These are phyloP conservation scores for Backusella tarrabulga DNA, from an alignment of 192 early-diverging fungal species.

Conservation along the genomic window DNA sequence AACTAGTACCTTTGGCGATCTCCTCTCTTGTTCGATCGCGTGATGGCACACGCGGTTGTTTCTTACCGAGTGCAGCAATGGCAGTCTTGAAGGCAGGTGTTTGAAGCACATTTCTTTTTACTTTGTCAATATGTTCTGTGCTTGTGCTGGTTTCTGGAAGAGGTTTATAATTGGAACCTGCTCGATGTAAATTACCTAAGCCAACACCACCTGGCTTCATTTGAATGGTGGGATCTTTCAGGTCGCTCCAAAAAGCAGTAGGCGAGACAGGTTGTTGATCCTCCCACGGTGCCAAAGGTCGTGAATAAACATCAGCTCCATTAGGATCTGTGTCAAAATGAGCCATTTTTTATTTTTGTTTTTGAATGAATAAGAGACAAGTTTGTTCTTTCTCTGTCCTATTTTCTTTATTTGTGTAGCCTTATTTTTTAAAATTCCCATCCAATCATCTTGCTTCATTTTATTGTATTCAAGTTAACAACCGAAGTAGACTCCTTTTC, in stretches of 20 bases:
- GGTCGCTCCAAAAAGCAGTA: background rate
- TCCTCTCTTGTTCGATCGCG: background rate
- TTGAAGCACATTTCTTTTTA: background rate
- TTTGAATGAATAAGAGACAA: background rate
- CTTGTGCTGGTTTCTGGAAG: background rate
- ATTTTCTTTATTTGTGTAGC: too few species aligned
- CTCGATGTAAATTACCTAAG: conserved; percentile 18
- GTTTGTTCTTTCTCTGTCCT: too few species aligned
- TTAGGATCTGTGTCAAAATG: background rate
- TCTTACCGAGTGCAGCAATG: background rate
- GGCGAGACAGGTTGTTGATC: background rate
- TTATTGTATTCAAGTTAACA: too few species aligned
- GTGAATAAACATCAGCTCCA: background rate
- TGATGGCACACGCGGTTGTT: background rate
- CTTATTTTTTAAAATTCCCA: too few species aligned
- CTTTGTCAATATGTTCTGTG: background rate
- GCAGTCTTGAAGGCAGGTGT: background rate
- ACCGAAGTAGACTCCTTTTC: too few species aligned
- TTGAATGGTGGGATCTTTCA: conserved; percentile 18
- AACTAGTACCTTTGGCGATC: background rate
- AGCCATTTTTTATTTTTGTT: background rate
- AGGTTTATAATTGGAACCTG: conserved; percentile 24
- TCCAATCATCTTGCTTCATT: too few species aligned
- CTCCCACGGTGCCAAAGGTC: background rate
- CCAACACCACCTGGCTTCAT: conserved; percentile 24